Evolutionary conservation across 345 rosid genomes (phyloP), one percentile per base, ranked within the genome.

Genomic region (Linum trigynum): DNA sequence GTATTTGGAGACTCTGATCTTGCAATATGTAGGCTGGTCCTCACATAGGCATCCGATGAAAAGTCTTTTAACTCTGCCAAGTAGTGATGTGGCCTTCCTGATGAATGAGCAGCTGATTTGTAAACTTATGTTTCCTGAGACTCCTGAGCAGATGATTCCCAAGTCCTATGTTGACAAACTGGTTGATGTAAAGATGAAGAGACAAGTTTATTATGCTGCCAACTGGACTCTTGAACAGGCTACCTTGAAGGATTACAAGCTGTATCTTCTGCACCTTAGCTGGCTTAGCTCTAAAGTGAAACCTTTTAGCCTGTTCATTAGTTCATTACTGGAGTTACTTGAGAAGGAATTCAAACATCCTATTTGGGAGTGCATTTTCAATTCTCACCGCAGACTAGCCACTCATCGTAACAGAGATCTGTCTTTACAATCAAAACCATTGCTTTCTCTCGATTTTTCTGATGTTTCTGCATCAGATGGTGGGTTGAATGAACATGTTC

Each of bases 161-260:
- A 68, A 8, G 5, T 55, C 71, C 38, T 10, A 43, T 57, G 61
- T 38, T 38, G 65, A 67, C 55, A 62, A 38, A 38, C 57, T 66
- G 5, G 64, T 73, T 59, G 79, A 80, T 64, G 57, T 67, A 70
- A 72, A 61, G 73, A 69, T 71, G n/a, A 74, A 76, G 56, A 79
- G 80, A 80, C 86, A 78, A 86, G 45, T 92, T 60, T 67, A 74
- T n/a, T 84, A 74, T 67, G 86, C 98, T 72, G 84, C 89, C 67
- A 79, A 81, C 67, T 90, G 98, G 98, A 63, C 80, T 38, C 72
- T 92, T 43, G 98, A 90, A 70, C 98, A 90, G 81, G 94, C 95
- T 43, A 82, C 81, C 16, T 86, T 81, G 75, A 70, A 62, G 64
- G 95, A 92, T 78, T 83, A 82, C 69, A 78, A 74, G 57, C 78